Evolutionary conservation across 352 stramenopile species (phyloP), one percentile per base, ranked within the genome.

Genomic region (Thalassiosira sp.): DNA sequence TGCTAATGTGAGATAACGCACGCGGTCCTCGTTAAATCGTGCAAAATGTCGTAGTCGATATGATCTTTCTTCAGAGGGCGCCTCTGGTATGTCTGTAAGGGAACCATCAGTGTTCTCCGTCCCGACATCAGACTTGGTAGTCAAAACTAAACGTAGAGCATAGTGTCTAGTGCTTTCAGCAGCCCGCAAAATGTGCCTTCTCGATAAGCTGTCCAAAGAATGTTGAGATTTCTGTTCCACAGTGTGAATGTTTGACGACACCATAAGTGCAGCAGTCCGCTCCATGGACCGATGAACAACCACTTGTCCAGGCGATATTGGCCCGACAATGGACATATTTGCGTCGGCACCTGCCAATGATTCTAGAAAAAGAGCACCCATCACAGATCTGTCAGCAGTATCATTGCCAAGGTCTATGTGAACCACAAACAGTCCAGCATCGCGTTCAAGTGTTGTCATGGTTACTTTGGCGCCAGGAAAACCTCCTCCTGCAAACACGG

Each of bases 321-420:
- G 72, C 13, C 72, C 72, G 15, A 76, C 72, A 11, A 81, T 52
- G 35, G 65, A 37, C 18, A 61, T 45, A 18, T 56, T 67, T 25
- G 24, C 11, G 43, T 46, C 40, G 15, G 20, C 20, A 54, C 22
- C 40, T 0, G 63, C 56, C 54, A 81, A 76, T 13, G 72, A 76
- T 67, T 75, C 72, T 40, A 81, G 24, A 56, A 72, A 81, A 16
- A 81, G 33, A 27, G 54, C 72, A 11, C 72, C 72, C 52, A 72
- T 81, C 5, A 45, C 58, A 10, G 20, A n/a, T 43, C 0, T 25
- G 40, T 64, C 20, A 22, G 18, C 52, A 49, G 11, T 48, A 22
- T 73, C 62, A 71, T 74, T 72, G 37, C 72, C 72, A 28, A 81
- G 59, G 60, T 81, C 72, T 24, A 81, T 76, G 43, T 81, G 72